A percentile compares a stretch with the other conserved stretches of the same genome.
Evolutionary conservation across 176 grass and related monocot species (phyloP).

Genomic region (Bolboschoenus planiculmis): DNA sequence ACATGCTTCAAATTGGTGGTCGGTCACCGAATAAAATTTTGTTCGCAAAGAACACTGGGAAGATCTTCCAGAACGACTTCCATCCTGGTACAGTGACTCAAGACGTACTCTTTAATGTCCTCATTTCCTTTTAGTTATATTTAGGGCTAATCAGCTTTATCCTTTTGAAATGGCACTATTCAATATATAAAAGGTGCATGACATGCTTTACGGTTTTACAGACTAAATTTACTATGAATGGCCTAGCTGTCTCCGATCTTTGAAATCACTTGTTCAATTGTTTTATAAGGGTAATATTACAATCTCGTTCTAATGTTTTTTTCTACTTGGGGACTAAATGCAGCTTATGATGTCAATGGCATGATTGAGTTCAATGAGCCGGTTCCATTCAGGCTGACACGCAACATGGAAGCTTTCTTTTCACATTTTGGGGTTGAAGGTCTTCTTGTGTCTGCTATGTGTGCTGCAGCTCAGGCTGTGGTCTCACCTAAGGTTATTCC

Average conservation of each 20-base stretch:
- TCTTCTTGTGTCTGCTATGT: constrained; percentile 90
- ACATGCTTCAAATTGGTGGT: constrained; percentile 95
- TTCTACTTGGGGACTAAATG: constrained; percentile 22
- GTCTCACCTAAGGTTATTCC: constrained; percentile 79
- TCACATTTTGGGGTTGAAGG: constrained; percentile 95
- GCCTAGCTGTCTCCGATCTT: neutral
- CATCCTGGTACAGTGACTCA: constrained; percentile 66
- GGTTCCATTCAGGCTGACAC: constrained; percentile 95
- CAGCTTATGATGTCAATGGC: constrained; percentile 97
- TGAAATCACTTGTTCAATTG: neutral
- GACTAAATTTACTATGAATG: neutral
- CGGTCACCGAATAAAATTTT: constrained; percentile 97
- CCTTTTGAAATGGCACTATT: neutral
- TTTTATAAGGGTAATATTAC: neutral
- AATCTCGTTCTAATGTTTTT: neutral
- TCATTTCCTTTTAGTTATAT: neutral
- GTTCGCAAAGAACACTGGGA: constrained; percentile 98
- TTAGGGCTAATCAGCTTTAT: neutral
- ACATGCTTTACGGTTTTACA: neutral
- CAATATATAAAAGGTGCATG: neutral
- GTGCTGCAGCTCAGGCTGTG: constrained; percentile 90
- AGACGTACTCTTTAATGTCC: neutral
- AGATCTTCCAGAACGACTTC: constrained; percentile 96
- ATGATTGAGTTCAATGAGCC: constrained; percentile 94
- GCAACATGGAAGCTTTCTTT: constrained; percentile 98